phyloP scores from a whole-genome alignment of 306 rosid species.

The Sophora flavescens region DNA sequence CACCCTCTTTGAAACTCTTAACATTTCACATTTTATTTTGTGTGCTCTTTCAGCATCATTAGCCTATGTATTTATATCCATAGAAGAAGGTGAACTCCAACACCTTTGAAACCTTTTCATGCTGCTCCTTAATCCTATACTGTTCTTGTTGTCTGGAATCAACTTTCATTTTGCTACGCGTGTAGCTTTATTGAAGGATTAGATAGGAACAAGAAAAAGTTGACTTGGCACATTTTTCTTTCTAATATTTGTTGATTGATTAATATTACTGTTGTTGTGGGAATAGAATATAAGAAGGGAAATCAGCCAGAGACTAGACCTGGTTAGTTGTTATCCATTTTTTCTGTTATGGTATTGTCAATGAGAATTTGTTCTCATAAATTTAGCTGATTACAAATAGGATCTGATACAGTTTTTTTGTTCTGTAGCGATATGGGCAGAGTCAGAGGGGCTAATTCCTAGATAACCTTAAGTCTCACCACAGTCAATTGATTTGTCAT shows the following conservation, averaged over 20 bases:
- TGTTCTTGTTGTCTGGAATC: constrained; percentile 22
- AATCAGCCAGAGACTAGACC: background rate
- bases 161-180: background rate
- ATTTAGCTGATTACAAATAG: background rate
- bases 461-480: background rate
- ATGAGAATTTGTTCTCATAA: constrained; percentile 38
- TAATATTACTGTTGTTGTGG: constrained; percentile 40
- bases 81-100: background rate
- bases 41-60: background rate
- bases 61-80: constrained; percentile 45
- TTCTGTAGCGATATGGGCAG: background rate
- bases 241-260: constrained; percentile 23
- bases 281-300: constrained; percentile 47
- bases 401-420: constrained; percentile 26
- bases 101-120: background rate
- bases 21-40: constrained; percentile 3
- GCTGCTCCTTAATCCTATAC: constrained; percentile 11
- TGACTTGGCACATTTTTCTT: constrained; percentile 36
- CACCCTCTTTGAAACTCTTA: background rate
- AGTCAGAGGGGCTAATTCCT: background rate
- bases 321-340: constrained; percentile 38
- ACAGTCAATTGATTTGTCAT: constrained; percentile 22
- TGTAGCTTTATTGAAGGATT: constrained; percentile 5
- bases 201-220: constrained; percentile 37
- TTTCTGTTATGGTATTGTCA: constrained; percentile 44